Evolutionary conservation across 2,329 filamentous ascomycete species (phyloP).

Genomic region (Talaromyces sp.): DNA sequence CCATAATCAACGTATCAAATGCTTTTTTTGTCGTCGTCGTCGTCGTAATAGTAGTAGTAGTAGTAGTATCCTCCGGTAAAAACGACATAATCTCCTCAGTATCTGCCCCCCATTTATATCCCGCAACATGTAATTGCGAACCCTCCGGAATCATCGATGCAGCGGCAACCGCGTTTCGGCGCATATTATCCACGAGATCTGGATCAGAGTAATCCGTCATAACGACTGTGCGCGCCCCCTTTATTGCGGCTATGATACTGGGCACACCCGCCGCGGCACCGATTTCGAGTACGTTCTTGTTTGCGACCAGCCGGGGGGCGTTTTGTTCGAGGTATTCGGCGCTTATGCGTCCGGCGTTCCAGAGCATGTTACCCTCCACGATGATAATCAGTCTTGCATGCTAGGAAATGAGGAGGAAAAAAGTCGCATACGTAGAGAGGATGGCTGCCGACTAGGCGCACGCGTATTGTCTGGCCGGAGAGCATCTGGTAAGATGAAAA

Average conservation of each 20-base stretch:
- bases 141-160: conserved; percentile 44
- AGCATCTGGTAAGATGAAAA: conserved; percentile 69
- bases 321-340: conserved; percentile 74
- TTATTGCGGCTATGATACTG: conserved; percentile 70
- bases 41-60: too few species aligned
- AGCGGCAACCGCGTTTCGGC: conserved; percentile 67
- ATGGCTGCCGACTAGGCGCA: conserved; percentile 82
- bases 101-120: conserved; percentile 81
- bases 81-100: conserved; percentile 58
- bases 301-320: conserved; percentile 59
- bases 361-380: conserved; percentile 73
- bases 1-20: conserved; percentile 82
- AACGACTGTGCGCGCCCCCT: conserved; percentile 67
- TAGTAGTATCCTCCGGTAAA: conserved; percentile 43
- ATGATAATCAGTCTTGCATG: conserved; percentile 22
- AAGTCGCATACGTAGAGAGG: conserved; percentile 68
- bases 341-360: conserved; percentile 82
- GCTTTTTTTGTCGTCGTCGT: too few species aligned
- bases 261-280: conserved; percentile 86
- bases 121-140: conserved; percentile 58
- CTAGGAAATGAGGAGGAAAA: background rate
- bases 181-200: conserved; percentile 77
- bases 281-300: conserved; percentile 77
- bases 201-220: conserved; percentile 87
- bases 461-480: conserved; percentile 62